phyloP scores from a whole-genome alignment of 2,329 filamentous ascomycete genomes.

The Zymoseptoria passerinii region DNA sequence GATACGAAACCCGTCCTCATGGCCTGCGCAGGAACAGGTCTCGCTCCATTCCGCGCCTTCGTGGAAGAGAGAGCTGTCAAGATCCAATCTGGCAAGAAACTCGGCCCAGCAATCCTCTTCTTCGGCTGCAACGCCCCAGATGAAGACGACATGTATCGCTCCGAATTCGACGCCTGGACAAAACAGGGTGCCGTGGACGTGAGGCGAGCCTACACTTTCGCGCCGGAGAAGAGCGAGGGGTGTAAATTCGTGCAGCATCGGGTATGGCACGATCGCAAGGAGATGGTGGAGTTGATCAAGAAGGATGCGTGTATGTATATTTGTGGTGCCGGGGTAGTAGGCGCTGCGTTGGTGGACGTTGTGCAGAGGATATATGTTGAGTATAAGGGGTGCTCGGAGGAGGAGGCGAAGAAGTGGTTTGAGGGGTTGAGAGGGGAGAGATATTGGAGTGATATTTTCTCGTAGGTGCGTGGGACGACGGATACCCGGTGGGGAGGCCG shows the following conservation, averaged over 20 bases:
- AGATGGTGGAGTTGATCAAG: conserved; percentile 40
- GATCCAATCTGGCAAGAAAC: conserved; percentile 38
- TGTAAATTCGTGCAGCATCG: conserved; percentile 48
- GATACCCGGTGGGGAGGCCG: background rate
- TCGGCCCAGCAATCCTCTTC: conserved; percentile 57
- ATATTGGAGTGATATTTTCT: conserved; percentile 39
- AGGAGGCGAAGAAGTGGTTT: conserved; percentile 37
- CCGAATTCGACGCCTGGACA: conserved; percentile 54
- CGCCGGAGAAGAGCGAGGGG: conserved; percentile 36
- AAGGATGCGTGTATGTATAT: conserved; percentile 52
- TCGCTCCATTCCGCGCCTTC: conserved; percentile 40
- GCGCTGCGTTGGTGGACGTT: conserved; percentile 33
- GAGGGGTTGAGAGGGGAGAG: conserved; percentile 38
- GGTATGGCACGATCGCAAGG: conserved; percentile 40
- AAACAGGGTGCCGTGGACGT: conserved; percentile 52
- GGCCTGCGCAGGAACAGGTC: conserved; percentile 43
- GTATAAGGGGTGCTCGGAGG: conserved; percentile 23
- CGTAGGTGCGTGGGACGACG: background rate
- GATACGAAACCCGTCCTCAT: conserved; percentile 42
- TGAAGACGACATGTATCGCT: conserved; percentile 52
- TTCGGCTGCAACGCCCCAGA: conserved; percentile 52
- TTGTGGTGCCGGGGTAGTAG: conserved; percentile 46
- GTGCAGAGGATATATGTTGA: conserved; percentile 39
- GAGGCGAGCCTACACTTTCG: conserved; percentile 51
- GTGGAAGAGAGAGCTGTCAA: conserved; percentile 34